Evolutionary conservation across 2,329 filamentous ascomycete genomes (phyloP), one percentile per base, ranked within the genome.

Genomic region (Coniochaeta hoffmannii): DNA sequence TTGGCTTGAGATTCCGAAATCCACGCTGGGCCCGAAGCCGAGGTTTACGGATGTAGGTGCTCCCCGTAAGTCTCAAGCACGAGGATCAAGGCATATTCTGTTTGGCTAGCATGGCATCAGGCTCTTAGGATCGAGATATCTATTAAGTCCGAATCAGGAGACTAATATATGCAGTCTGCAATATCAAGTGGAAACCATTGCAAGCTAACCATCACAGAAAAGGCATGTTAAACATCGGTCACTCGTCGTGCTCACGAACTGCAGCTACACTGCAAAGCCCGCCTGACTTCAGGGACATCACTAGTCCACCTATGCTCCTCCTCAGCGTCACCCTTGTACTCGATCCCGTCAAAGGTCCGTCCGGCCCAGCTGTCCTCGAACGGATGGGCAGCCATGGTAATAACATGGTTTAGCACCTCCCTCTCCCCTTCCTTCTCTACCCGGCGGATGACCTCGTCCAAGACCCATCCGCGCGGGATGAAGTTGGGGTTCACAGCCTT

Each of bases 261-360:
- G 72, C 94, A 99, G 68, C 90, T 96, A 70, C 94, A 97, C 75
- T 97, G 93, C 82, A 96, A 85, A 32, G 88, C 89, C 62, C 90
- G 82, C 71, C 86, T 84, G 49, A 78, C 78, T 67, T 81, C 84
- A 0, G 93, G 93, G 55, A 96, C 90, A 71, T 97, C 91, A 2
- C 89, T 87, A 62, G 86, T 90, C 76, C 90, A 96, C 59, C 92
- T 78, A 62, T 86, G 78, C 69, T 96, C 93, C 67, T 96, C 89
- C 15, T 84, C 82, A 53, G 73, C 74, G 60, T 94, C 76, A 56
- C 83, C 81, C 56, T 76, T 62, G 76, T 81, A 76, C 60, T 72
- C 71, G 63, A 78, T 65, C 49, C 75, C 71, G 3, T 79, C 71
- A 44, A 80, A 73, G 24, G 68, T 68, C 54, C 71, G 67, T 14